Conservation (phyloP, 441 rosid species). For the Raphanus hybrid region DNA sequence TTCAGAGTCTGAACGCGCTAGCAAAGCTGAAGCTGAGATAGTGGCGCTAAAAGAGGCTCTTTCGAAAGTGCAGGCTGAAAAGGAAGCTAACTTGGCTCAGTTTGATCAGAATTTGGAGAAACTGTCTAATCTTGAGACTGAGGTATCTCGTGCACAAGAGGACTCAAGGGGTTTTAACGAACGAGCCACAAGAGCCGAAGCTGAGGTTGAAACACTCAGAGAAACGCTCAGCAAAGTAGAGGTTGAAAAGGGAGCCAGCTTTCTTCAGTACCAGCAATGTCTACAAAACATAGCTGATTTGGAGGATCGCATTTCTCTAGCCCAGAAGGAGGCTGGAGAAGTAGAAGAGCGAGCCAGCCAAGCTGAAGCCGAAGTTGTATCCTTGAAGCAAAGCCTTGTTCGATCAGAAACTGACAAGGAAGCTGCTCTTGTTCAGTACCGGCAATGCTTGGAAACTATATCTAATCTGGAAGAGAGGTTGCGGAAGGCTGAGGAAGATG, state of each 20-base stretch:
- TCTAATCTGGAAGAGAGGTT: conserved; percentile 66
- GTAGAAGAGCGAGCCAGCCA: conserved; percentile 59
- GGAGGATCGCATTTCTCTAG: conserved; percentile 57
- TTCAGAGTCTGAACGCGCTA: conserved; percentile 66
- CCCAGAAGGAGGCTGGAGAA: conserved; percentile 65
- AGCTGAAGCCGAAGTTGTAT: conserved; percentile 62
- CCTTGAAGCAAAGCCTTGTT: conserved; percentile 60
- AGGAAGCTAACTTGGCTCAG: conserved; percentile 73
- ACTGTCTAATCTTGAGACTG: conserved; percentile 68
- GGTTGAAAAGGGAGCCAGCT: conserved; percentile 63
- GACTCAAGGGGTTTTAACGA: conserved; percentile 62
- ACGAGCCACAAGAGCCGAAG: conserved; percentile 76
- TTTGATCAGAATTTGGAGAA: conserved; percentile 77
- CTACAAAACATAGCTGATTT: conserved; percentile 69
- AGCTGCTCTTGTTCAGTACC: conserved; percentile 58
- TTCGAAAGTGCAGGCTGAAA: conserved; percentile 84
- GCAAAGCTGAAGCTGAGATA: conserved; percentile 81
- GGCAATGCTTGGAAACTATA: conserved; percentile 62
- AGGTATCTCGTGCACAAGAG: conserved; percentile 71
- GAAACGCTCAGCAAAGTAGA: conserved; percentile 62
- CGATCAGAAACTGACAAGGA: conserved; percentile 73
- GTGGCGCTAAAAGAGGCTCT: conserved; percentile 69
- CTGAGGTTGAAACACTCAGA: conserved; percentile 72
- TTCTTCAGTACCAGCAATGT: conserved; percentile 75
- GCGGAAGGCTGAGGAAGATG: conserved; percentile 65